Base-by-base conservation (phyloP, 345 rosid genomes). In the Eucalyptus tenuipes region DNA sequence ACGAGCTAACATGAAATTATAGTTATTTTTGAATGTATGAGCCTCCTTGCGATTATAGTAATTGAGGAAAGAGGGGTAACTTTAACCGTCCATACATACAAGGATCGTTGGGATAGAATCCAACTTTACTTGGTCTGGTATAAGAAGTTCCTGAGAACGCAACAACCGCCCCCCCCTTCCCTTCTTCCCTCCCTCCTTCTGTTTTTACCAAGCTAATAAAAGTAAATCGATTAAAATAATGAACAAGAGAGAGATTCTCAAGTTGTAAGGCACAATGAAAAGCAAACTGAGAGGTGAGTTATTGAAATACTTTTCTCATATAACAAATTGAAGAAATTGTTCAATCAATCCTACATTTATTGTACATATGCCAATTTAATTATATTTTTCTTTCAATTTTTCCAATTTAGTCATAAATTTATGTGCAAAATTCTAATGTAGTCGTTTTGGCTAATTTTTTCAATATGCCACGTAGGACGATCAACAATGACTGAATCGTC, bases 401-500 rank as follows among this genome's bases (percentile, higher is more conserved):
- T 52, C 0, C 27, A 24, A 4, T 55, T 55, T 55, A 55, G 3
- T 24, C 6, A 55, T 24, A 55, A 22, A 24, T 24, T 9, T 55
- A 0, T 24, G 1, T 8, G 61, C 61, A 10, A 55, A 55, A 55
- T 9, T 55, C 0, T 29, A 55, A 24, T 55, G 13, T 55, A 55
- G 61, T 10, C 6, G 0, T 55, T 55, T 9, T 24, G 6, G 13
- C 27, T 20, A 55, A 55, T 52, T 52, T 52, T 52, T 52, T 52
- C 4, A 52, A 18, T 52, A 52, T 52, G 3, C 57, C 57, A 52
- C 10, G 0, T 52, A 3, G 10, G 57, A 52, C 24, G 3, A 52
- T 18, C 10, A 18, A 52, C 10, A 52, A 18, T 22, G 29, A 9
- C 3, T 22, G 0, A 24, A 55, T 24, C 12, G 2, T 55, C 29